phyloP scores from a whole-genome alignment of 306 rosid genomes.

The Cicer bijugum region DNA sequence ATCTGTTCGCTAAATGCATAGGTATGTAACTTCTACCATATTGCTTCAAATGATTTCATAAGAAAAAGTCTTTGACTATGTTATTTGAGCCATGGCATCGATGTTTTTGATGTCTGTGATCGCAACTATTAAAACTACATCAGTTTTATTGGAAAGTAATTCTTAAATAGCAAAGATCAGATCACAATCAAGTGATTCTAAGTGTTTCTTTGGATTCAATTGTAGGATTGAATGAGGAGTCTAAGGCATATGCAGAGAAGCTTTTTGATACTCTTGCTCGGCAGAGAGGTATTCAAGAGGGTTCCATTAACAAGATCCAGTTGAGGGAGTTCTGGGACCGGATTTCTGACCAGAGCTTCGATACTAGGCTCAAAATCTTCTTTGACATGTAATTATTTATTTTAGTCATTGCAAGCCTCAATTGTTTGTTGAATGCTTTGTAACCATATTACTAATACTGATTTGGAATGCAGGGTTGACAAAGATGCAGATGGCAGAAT shows the following conservation, averaged over 20 bases:
- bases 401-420: neutral
- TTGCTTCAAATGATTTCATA: neutral
- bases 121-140: neutral
- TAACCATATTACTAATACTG: slow-evolving; percentile 21
- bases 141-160: neutral
- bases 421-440: slow-evolving; percentile 17
- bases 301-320: slow-evolving; percentile 59
- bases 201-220: slow-evolving; percentile 24
- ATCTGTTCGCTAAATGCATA: slow-evolving; percentile 63
- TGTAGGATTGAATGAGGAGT: slow-evolving; percentile 64
- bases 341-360: slow-evolving; percentile 69
- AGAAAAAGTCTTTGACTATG: too few relatives aligned
- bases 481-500: slow-evolving; percentile 81
- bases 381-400: slow-evolving; percentile 65
- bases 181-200: slow-evolving; percentile 8
- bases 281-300: slow-evolving; percentile 52
- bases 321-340: slow-evolving; percentile 66
- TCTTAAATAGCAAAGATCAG: neutral
- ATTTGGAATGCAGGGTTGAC: slow-evolving; percentile 66
- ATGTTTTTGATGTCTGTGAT: neutral
- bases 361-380: slow-evolving; percentile 68
- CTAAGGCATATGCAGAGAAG: slow-evolving; percentile 61
- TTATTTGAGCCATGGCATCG: too few relatives aligned
- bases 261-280: slow-evolving; percentile 70
- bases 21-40: slow-evolving; percentile 40